Evolutionary conservation across 768 basidiomycete species (phyloP).

Genomic region (Termitomyces sp.): DNA sequence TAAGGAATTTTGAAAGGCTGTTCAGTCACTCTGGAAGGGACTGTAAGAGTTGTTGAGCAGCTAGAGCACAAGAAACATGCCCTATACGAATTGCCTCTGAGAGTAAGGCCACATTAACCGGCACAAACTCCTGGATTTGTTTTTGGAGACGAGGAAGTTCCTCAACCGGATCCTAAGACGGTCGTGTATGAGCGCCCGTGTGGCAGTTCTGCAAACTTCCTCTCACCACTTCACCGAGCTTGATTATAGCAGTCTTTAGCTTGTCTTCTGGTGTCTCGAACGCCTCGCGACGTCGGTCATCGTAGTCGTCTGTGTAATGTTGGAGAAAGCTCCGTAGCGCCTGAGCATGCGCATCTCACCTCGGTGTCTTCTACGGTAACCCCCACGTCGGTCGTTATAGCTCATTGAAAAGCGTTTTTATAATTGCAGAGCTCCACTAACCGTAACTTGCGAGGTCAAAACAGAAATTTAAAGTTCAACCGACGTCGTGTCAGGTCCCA

Average conservation of each 20-base stretch:
- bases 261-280: slow-evolving; percentile 73
- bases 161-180: slow-evolving; percentile 58
- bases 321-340: slow-evolving; percentile 13
- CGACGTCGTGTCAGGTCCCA: not conserved
- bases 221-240: slow-evolving; percentile 80
- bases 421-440: slow-evolving; percentile 7
- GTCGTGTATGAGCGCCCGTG: slow-evolving; percentile 4
- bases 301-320: slow-evolving; percentile 55
- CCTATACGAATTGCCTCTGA: slow-evolving; percentile 75
- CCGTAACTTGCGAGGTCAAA: not conserved
- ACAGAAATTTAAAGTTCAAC: not conserved
- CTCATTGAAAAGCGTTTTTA: slow-evolving; percentile 40
- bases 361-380: slow-evolving; percentile 46
- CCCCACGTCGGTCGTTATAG: slow-evolving; percentile 50
- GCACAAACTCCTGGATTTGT: slow-evolving; percentile 57
- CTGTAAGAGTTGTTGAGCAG: not conserved
- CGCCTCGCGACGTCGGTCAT: slow-evolving; percentile 60
- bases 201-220: not conserved
- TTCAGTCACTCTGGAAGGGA: slow-evolving; percentile 65
- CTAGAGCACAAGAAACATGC: slow-evolving; percentile 32
- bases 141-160: slow-evolving; percentile 66
- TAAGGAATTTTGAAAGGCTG: slow-evolving; percentile 93
- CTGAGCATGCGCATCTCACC: slow-evolving; percentile 38
- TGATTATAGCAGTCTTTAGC: slow-evolving; percentile 62
- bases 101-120: slow-evolving; percentile 56